Conservation (phyloP, 768 basidiomycete genomes). For the Suillus discolor region DNA sequence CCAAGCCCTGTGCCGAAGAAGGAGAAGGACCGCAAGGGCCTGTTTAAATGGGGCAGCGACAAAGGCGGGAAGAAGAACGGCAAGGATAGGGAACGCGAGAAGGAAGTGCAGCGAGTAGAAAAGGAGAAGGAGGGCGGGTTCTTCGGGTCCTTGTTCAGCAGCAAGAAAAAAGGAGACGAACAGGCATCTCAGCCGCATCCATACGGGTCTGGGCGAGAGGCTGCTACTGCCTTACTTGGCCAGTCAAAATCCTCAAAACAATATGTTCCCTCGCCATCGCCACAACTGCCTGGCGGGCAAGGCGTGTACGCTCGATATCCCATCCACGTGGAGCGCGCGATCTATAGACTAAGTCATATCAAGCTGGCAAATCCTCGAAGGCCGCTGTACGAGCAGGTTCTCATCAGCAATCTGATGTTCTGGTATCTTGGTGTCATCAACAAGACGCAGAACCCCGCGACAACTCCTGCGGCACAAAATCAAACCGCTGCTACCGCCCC, state of each 20-base stretch:
- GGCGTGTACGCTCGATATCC: slow-evolving; percentile 81
- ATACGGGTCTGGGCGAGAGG: slow-evolving; percentile 70
- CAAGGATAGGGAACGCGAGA: slow-evolving; percentile 48
- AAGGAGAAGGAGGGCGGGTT: slow-evolving; percentile 75
- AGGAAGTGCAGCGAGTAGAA: slow-evolving; percentile 48
- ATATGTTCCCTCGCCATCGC: slow-evolving; percentile 62
- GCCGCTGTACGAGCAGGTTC: slow-evolving; percentile 94
- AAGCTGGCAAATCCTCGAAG: slow-evolving; percentile 97
- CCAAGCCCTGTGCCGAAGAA: slow-evolving; percentile 45
- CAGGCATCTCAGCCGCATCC: slow-evolving; percentile 38
- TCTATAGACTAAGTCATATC: slow-evolving; percentile 97
- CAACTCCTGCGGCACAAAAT: slow-evolving; percentile 36
- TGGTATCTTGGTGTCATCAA: slow-evolving; percentile 99
- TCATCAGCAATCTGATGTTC: slow-evolving; percentile 95
- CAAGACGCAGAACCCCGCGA: slow-evolving; percentile 66
- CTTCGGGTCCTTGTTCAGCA: slow-evolving; percentile 89
- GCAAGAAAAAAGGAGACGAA: slow-evolving; percentile 87
- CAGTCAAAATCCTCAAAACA: slow-evolving; percentile 79
- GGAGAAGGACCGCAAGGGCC: slow-evolving; percentile 75
- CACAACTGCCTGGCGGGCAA: slow-evolving; percentile 38
- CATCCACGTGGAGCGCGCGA: slow-evolving; percentile 97
- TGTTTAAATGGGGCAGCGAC: slow-evolving; percentile 70
- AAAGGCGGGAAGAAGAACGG: slow-evolving; percentile 63
- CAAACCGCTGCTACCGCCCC: slow-evolving; percentile 22
- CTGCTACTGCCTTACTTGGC: slow-evolving; percentile 85